phyloP scores from a whole-genome alignment of 257 asterid species.

The Solanum pennellii region DNA sequence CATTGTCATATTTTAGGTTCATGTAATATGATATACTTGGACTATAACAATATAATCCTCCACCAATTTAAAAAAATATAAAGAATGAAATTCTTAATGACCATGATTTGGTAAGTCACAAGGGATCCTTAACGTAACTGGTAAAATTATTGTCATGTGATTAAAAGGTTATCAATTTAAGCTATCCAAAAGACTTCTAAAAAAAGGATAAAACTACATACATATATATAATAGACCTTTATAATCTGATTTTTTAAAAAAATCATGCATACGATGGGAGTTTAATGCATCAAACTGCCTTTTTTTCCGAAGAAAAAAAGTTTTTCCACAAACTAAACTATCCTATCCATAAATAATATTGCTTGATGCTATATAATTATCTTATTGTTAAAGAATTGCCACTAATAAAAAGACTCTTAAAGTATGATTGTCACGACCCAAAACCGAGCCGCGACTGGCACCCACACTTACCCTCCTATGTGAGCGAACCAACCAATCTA shows the following conservation, averaged over 20 bases:
- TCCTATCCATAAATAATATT: not conserved
- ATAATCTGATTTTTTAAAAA: not conserved
- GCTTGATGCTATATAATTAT: not conserved
- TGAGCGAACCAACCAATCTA: too few species aligned
- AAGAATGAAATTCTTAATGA: not conserved
- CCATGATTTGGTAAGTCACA: not conserved
- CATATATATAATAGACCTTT: not conserved
- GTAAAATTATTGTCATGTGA: not conserved
- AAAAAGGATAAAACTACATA: not conserved
- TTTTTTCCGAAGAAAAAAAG: not conserved
- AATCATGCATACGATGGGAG: not conserved
- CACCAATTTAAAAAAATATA: not conserved
- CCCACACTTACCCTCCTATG: too few species aligned
- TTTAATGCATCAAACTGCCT: not conserved
- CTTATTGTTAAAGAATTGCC: not conserved
- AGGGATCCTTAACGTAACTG: not conserved
- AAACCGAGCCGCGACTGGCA: too few species aligned
- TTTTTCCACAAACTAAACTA: not conserved
- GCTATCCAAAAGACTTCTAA: not conserved
- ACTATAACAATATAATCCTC: not conserved
- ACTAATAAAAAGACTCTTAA: too few species aligned
- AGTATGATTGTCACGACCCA: too few species aligned
- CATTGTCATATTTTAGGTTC: not conserved
- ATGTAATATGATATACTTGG: not conserved
- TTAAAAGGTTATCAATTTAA: not conserved